Evolutionary conservation across 2,329 filamentous ascomycete genomes (phyloP).

Genomic region (Aspergillus pseudoterreus): DNA sequence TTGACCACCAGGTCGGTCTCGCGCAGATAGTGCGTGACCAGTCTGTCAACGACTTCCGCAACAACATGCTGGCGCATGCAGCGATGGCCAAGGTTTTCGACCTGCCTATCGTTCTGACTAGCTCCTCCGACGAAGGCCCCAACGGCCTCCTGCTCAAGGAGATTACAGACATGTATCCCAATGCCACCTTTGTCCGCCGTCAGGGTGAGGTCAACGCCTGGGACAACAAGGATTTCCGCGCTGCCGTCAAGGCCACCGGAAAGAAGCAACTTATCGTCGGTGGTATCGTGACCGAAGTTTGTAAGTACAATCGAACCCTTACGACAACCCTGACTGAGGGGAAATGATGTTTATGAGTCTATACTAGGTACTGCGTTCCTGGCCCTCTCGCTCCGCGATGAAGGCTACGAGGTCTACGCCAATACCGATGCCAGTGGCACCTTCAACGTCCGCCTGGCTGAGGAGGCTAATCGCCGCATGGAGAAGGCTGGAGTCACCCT

Average conservation of each 20-base stretch:
- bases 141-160: conserved; percentile 70
- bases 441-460: conserved; percentile 43
- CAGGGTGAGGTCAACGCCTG: conserved; percentile 73
- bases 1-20: conserved; percentile 36
- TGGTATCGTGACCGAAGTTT: conserved; percentile 72
- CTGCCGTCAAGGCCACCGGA: conserved; percentile 61
- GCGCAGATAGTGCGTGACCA: conserved; percentile 59
- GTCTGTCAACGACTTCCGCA: conserved; percentile 60
- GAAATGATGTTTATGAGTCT: conserved; percentile 1
- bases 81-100: conserved; percentile 63
- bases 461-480: conserved; percentile 66
- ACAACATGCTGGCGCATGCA: conserved; percentile 66
- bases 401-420: conserved; percentile 70
- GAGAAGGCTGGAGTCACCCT: conserved; percentile 58
- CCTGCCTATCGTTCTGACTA: conserved; percentile 66
- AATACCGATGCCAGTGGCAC: conserved; percentile 71
- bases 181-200: conserved; percentile 62
- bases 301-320: conserved; percentile 32
- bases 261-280: conserved; percentile 68
- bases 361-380: conserved; percentile 62
- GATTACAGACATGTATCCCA: conserved; percentile 64
- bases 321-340: background rate
- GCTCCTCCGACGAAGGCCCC: conserved; percentile 65
- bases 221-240: conserved; percentile 68
- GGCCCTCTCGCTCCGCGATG: conserved; percentile 66